These are phyloP conservation scores for Kwoniella shandongensis DNA, from an alignment of 768 basidiomycete genomes.

Conservation along the genomic window DNA sequence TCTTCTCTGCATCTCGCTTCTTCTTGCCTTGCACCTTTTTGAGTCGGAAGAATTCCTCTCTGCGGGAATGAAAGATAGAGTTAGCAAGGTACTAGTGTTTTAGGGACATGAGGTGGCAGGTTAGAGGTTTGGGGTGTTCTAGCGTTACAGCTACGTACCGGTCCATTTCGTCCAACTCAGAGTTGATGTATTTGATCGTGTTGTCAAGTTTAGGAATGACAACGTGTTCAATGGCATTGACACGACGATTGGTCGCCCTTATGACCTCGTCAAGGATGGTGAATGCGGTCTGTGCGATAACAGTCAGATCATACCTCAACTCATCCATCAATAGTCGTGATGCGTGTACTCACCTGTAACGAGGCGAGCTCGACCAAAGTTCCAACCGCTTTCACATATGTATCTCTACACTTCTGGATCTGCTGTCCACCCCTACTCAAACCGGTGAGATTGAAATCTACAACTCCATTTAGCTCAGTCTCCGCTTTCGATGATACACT, in stretches of 20 bases:
- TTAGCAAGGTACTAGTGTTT: no score
- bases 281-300: conserved; percentile 77
- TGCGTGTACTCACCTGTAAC: conserved; percentile 57
- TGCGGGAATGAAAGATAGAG: conserved; percentile 5
- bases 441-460: conserved; percentile 96
- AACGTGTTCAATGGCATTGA: conserved; percentile 97
- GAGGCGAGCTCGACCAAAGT: conserved; percentile 96
- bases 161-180: conserved; percentile 98
- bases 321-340: not conserved
- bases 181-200: conserved; percentile 96
- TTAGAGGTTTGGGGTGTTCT: not conserved
- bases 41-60: conserved; percentile 64
- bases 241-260: conserved; percentile 95
- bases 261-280: conserved; percentile 99
- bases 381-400: conserved; percentile 95
- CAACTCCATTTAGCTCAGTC: not conserved
- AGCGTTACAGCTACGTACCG: conserved; percentile 60
- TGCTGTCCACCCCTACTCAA: conserved; percentile 96
- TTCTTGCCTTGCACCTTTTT: conserved; percentile 99
- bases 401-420: conserved; percentile 89
- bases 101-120: not conserved
- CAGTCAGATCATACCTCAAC: not conserved
- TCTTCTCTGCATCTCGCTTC: conserved; percentile 68
- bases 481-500: not conserved
- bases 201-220: conserved; percentile 93